These are phyloP conservation scores for Erodium moschatum DNA, from an alignment of 441 rosid species.

Conservation along the genomic window DNA sequence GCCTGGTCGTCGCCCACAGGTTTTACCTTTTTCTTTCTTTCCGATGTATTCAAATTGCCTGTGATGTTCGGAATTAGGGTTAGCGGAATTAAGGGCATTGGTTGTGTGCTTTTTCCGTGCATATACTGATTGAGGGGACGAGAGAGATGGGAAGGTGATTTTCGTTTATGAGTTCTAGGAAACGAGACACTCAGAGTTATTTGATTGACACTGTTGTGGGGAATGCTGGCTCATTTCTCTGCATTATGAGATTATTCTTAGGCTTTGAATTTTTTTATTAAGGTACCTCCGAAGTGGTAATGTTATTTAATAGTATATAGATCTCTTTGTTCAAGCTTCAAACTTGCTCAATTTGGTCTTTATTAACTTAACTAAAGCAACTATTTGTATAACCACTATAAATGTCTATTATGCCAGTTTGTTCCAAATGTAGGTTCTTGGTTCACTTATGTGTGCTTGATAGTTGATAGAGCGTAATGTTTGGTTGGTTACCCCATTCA, in stretches of 20 bases:
- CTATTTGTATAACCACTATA: background rate
- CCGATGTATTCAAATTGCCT: background rate
- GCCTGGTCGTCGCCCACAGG: slow-evolving; percentile 99
- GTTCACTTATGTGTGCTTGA: background rate
- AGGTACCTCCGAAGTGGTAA: background rate
- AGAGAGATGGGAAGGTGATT: background rate
- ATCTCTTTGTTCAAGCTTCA: background rate
- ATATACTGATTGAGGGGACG: background rate
- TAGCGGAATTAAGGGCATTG: background rate
- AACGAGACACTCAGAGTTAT: background rate
- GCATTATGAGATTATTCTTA: background rate
- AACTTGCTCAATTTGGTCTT: background rate
- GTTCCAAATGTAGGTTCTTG: background rate
- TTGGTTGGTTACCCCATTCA: background rate
- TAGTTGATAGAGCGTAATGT: background rate
- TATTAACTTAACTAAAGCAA: background rate
- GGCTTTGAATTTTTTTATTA: background rate
- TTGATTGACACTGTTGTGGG: background rate
- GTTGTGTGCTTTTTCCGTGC: background rate
- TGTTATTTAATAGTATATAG: background rate
- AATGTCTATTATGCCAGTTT: background rate
- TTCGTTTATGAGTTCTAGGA: background rate
- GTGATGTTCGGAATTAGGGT: background rate
- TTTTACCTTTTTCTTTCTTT: slow-evolving; percentile 18
- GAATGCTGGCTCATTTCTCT: background rate